Evolutionary conservation across 1,139 yeast genomes (phyloP).

Genomic region (Saccharomyces hybrid): DNA sequence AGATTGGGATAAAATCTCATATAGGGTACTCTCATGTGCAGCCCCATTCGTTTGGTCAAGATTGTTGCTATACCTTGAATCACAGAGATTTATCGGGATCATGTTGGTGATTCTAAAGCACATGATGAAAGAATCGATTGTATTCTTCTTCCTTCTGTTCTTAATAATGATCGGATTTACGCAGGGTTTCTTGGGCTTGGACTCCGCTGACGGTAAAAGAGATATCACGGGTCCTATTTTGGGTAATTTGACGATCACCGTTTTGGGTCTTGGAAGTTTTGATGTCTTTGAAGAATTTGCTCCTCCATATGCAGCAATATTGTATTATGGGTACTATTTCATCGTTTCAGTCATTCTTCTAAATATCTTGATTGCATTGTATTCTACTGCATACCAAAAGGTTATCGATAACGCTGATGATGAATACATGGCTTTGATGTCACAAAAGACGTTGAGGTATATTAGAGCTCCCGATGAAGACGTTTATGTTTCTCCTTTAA

Average conservation of each 20-base stretch:
- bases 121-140: constrained; percentile 77
- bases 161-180: constrained; percentile 73
- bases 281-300: constrained; percentile 63
- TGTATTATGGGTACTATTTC: constrained; percentile 72
- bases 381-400: constrained; percentile 74
- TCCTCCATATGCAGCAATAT: constrained; percentile 73
- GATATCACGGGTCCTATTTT: constrained; percentile 65
- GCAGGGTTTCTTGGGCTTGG: constrained; percentile 82
- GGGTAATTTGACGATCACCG: constrained; percentile 58
- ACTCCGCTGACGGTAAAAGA: constrained; percentile 75
- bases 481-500: constrained; percentile 80
- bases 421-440: constrained; percentile 77
- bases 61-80: constrained; percentile 65
- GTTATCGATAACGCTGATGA: constrained; percentile 77
- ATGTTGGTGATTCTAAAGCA: constrained; percentile 79
- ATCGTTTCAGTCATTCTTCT: constrained; percentile 64
- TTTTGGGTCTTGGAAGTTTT: constrained; percentile 67
- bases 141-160: constrained; percentile 66
- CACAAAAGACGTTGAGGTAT: constrained; percentile 75
- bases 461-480: constrained; percentile 84
- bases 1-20: constrained; percentile 55
- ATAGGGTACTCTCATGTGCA: constrained; percentile 66
- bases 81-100: constrained; percentile 77
- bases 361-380: constrained; percentile 77
- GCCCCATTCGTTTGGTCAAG: constrained; percentile 88